Evolutionary conservation across 768 basidiomycete species (phyloP), one percentile per base, ranked within the genome.

Genomic region (Mycena haematopus): DNA sequence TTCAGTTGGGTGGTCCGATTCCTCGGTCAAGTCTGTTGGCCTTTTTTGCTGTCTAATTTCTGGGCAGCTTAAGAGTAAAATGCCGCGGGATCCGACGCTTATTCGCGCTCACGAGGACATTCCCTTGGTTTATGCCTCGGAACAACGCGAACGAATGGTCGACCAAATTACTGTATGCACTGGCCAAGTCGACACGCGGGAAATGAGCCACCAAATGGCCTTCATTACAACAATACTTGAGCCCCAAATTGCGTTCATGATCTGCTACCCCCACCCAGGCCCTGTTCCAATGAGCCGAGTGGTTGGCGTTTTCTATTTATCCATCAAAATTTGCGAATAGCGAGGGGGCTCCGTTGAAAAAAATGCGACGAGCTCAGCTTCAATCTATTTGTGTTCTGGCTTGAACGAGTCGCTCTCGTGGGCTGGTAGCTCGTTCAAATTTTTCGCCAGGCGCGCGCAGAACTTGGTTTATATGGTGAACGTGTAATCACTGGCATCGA

Each of bases 1-100:
- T 21, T 27, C 42, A 9, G n/a, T 14, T 45, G 40, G 13, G 50
- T 56, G 14, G 22, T 45, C 50, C 56, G 50, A 52, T 52, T 44
- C 38, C 21, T 56, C 50, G 49, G 56, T 27, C 36, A 60, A 54
- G 29, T 22, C 45, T 61, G 60, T 25, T 44, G 4, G 42, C 31
- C 60, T 61, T 61, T 46, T 61, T 33, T 38, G 21, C 47, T 58
- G 47, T 50, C 40, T 58, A 33, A 52, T 49, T 50, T 58, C 25
- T 36, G 40, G 40, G 19, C 9, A 15, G 24, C 31, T 60, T 45
- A 17, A 31, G 22, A 14, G 29, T 29, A 22, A 19, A 47, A 35
- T 33, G 29, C 61, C 61, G 61, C 61, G 61, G 61, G 55, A 31
- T 62, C 40, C 55, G 60, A 62, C 35, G n/a, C 46, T 51, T 21